Percentiles rank a stretch among this genome's conserved stretches.
Evolutionary conservation across 2,329 filamentous ascomycete genomes (phyloP).

Genomic region (Epichloe glyceriae): DNA sequence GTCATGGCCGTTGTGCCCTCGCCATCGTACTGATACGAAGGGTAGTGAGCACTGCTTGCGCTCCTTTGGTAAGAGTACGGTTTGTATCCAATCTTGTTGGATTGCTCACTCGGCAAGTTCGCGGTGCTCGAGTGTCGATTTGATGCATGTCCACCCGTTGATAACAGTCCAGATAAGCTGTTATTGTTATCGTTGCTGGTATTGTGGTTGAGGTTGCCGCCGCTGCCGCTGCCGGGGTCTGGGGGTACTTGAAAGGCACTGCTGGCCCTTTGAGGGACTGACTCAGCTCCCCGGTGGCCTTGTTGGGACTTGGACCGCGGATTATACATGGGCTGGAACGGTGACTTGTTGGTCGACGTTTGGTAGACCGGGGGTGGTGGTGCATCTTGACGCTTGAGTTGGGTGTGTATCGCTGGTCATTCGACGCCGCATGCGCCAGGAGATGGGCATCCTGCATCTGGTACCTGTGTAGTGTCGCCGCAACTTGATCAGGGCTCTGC

Average conservation of each 20-base stretch:
- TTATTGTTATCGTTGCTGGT: not conserved
- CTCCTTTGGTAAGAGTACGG: conserved; percentile 19
- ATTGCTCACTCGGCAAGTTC: conserved; percentile 4
- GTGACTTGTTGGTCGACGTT: conserved; percentile 13
- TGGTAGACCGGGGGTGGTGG: conserved; percentile 10
- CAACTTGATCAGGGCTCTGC: conserved; percentile 1
- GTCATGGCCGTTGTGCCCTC: not conserved
- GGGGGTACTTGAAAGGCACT: conserved; percentile 5
- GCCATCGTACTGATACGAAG: not conserved
- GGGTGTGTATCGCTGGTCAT: conserved; percentile 15
- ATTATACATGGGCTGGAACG: conserved; percentile 15
- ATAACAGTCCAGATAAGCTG: not conserved
- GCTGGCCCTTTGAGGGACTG: not conserved
- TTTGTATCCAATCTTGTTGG: conserved; percentile 17
- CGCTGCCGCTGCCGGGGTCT: not conserved
- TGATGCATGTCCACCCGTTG: not conserved
- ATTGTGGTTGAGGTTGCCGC: not conserved
- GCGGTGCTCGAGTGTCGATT: conserved; percentile 4
- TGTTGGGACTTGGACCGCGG: conserved; percentile 21
- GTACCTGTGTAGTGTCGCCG: not conserved
- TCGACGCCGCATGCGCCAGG: conserved; percentile 4
- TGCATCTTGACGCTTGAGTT: conserved; percentile 13
- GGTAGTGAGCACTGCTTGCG: not conserved
- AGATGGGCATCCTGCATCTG: conserved; percentile 6
- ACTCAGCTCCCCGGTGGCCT: conserved; percentile 11